Conservation (phyloP, 768 basidiomycete species). For the Candolleomyces aberdarensis region DNA sequence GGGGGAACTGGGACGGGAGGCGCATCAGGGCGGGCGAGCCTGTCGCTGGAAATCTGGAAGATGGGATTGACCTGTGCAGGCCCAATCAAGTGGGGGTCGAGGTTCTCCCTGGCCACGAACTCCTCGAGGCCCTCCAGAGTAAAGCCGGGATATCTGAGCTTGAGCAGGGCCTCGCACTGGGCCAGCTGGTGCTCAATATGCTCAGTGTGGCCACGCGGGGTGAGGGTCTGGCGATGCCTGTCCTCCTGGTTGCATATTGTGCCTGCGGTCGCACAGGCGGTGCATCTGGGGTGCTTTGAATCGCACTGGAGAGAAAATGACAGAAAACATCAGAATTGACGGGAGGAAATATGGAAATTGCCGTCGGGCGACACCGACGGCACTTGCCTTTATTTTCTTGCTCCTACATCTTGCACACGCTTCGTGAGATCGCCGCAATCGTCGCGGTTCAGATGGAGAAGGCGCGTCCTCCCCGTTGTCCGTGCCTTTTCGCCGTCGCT, state of each 20-base stretch:
- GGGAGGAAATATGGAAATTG: slow-evolving; percentile 65
- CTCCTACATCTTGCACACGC: slow-evolving; percentile 91
- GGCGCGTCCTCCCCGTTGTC: slow-evolving; percentile 51
- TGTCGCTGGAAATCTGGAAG: slow-evolving; percentile 31
- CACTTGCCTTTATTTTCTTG: slow-evolving; percentile 93
- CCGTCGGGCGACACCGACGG: slow-evolving; percentile 74
- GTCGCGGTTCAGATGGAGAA: slow-evolving; percentile 67
- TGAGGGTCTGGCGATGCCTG: slow-evolving; percentile 82
- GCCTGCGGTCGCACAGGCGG: slow-evolving; percentile 78
- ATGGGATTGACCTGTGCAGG: slow-evolving; percentile 21
- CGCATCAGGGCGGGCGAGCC: slow-evolving; percentile 28
- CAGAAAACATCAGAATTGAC: slow-evolving; percentile 24
- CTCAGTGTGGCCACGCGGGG: slow-evolving; percentile 80
- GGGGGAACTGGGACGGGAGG: slow-evolving; percentile 28
- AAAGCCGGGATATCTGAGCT: slow-evolving; percentile 68
- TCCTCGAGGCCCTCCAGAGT: slow-evolving; percentile 64
- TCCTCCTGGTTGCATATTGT: slow-evolving; percentile 85
- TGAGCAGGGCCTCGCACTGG: slow-evolving; percentile 77
- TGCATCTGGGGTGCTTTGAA: slow-evolving; percentile 85
- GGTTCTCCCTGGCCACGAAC: slow-evolving; percentile 60
- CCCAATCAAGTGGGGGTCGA: slow-evolving; percentile 42
- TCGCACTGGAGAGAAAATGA: slow-evolving; percentile 62
- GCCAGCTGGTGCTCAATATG: slow-evolving; percentile 76
- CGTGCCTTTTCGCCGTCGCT: slow-evolving; percentile 59
- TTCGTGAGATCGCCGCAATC: slow-evolving; percentile 85